Evolutionary conservation across 192 early-diverging fungal species (phyloP).

Genomic region (Bifiguratus adelaidae): DNA sequence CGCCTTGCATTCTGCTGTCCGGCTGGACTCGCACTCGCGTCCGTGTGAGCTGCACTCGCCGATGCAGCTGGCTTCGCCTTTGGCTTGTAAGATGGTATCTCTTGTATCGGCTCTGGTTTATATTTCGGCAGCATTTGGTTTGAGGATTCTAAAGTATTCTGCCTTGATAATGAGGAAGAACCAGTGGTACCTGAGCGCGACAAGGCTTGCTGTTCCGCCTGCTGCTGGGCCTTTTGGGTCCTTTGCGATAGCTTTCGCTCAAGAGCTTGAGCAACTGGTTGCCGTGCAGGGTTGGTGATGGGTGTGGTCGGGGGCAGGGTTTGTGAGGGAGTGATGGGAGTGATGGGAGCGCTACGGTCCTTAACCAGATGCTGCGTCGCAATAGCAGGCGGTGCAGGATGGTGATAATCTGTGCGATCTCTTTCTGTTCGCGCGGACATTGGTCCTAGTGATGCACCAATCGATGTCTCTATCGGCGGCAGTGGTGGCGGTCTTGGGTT

Average conservation of each 20-base stretch:
- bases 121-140: neutral
- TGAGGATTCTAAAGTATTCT: too few species aligned
- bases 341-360: neutral
- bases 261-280: too few species aligned
- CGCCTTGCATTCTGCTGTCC: neutral
- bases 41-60: neutral
- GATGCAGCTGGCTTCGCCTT: neutral
- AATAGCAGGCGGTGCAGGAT: neutral
- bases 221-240: too few species aligned
- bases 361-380: neutral
- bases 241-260: too few species aligned
- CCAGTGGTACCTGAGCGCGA: too few species aligned
- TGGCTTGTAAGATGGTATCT: neutral
- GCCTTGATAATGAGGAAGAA: too few species aligned
- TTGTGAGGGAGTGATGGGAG: neutral
- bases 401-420: neutral
- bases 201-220: too few species aligned
- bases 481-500: neutral
- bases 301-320: neutral
- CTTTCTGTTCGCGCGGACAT: neutral
- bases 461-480: neutral
- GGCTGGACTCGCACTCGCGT: neutral
- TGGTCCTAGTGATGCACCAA: neutral
- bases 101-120: neutral
- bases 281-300: too few species aligned